phyloP scores from a whole-genome alignment of 1,284 basidiomycete genomes.

The Gastroboletus turbinatus region DNA sequence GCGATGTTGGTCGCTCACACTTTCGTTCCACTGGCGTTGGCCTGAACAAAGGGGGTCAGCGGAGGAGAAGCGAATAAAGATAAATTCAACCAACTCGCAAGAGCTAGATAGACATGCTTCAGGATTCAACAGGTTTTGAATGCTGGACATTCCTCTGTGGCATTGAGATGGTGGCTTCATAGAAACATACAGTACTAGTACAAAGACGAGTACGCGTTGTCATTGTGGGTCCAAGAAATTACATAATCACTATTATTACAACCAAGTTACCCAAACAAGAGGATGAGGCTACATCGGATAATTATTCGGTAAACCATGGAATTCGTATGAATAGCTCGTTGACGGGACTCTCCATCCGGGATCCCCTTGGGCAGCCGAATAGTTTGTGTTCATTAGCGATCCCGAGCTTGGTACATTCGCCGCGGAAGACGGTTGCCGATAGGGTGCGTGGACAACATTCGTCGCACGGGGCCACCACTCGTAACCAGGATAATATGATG shows the following conservation, averaged over 20 bases:
- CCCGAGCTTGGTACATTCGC: conserved; percentile 1
- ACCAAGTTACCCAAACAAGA: neutral
- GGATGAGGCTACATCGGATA: conserved; percentile 20
- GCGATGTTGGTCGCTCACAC: conserved; percentile 20
- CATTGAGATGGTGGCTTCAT: conserved; percentile 20
- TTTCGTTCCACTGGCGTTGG: conserved; percentile 13
- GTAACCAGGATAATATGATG: conserved; percentile 67
- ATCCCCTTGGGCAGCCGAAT: conserved; percentile 14
- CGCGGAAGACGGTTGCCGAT: conserved; percentile 13
- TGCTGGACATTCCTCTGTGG: conserved; percentile 46
- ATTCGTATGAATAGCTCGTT: conserved; percentile 22
- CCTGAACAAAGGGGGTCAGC: conserved; percentile 27
- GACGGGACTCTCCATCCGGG: conserved; percentile 23
- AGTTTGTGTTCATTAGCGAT: conserved; percentile 14
- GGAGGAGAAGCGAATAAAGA: conserved; percentile 8
- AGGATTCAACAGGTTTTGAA: conserved; percentile 55
- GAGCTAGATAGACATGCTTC: conserved; percentile 38
- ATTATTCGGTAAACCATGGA: conserved; percentile 14
- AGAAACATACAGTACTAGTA: conserved; percentile 2
- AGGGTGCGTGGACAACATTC: conserved; percentile 12
- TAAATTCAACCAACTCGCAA: conserved; percentile 38
- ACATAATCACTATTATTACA: conserved; percentile 20
- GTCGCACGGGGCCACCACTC: conserved; percentile 68
- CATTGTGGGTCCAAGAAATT: conserved; percentile 36
- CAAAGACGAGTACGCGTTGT: conserved; percentile 9